Base-by-base conservation (phyloP, 768 basidiomycete genomes). In the Rhizopogon vesiculosus region DNA sequence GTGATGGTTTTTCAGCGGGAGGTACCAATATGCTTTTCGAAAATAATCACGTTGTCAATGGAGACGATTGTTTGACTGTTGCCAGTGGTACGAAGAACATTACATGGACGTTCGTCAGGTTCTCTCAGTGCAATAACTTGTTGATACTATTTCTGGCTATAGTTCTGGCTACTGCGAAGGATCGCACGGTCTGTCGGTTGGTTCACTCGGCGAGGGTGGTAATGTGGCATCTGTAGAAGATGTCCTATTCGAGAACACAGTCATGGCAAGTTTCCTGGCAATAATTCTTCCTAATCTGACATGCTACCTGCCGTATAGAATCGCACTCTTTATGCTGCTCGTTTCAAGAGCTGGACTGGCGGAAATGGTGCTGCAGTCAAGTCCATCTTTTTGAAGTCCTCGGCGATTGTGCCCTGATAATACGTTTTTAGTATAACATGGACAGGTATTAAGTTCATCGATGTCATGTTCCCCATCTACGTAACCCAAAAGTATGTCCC, bases 261-360 rank as follows among this genome's bases (percentile, higher is more conserved):
- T 74, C 45, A 77, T 78, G 78, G 79, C 76, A 41, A 15, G 67
- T 50, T 7, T 5, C 10, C 22, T 9, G 13, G 5, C 16, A 15
- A 40, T 35, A 40, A 19, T 42, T 16, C 8, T 8, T 15, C 19
- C 42, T 39, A 25, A 25, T 51, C 59, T 33, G 43, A 59, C 46
- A 57, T 28, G 40, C 42, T 18, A 42, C 16, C 35, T 51, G 25
- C 39, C 10, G 48, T 19, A 3, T 54, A 84, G 82, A 77, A 76
- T 59, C 74, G 76, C 51, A 66, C 76, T 0, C 66, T 84, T 2
- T 84, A 84, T 55, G 83, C 71, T 7, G 83, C 83, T n/a, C 76
- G 83, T 9, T 86, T 85, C 72, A 85, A 85, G 70, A 85, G 84
- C 62, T 85, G 82, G 82, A 78, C 80, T 1, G 83, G 83, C 0